Percentiles rank a stretch among this genome's conserved stretches.
phyloP scores from a whole-genome alignment of 2,329 filamentous ascomycete genomes.

The Davidsoniella neocaledoniae region DNA sequence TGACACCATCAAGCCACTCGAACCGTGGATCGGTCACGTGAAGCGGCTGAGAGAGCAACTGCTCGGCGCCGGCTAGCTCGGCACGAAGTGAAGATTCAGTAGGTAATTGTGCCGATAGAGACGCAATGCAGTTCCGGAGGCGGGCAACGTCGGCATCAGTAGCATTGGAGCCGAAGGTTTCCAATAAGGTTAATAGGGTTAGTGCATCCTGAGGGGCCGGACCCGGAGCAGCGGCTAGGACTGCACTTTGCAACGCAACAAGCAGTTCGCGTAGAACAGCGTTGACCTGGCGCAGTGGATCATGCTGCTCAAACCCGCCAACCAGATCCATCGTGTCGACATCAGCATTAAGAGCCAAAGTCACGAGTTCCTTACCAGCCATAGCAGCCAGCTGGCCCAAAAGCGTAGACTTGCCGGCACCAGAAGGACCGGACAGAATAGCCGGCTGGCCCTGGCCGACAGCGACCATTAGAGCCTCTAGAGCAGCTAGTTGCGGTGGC shows the following conservation, averaged over 20 bases:
- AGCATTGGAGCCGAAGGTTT: slow-evolving; percentile 20
- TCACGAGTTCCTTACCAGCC: slow-evolving; percentile 58
- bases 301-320: slow-evolving; percentile 89
- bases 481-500: slow-evolving; percentile 42
- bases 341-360: slow-evolving; percentile 83
- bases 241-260: slow-evolving; percentile 32
- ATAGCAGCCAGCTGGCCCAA: slow-evolving; percentile 66
- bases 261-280: slow-evolving; percentile 32
- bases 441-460: slow-evolving; percentile 76
- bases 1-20: slow-evolving; percentile 87
- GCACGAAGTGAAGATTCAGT: slow-evolving; percentile 28
- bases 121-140: slow-evolving; percentile 24
- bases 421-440: slow-evolving; percentile 72
- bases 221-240: slow-evolving; percentile 31
- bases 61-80: slow-evolving; percentile 31
- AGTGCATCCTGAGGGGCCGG: slow-evolving; percentile 30
- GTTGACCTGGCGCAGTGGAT: slow-evolving; percentile 57
- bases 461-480: slow-evolving; percentile 79
- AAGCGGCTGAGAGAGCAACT: slow-evolving; percentile 34
- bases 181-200: slow-evolving; percentile 33
- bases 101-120: slow-evolving; percentile 26
- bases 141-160: slow-evolving; percentile 18
- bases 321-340: slow-evolving; percentile 95
- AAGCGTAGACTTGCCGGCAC: slow-evolving; percentile 71
- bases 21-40: slow-evolving; percentile 62